Evolutionary conservation across 768 basidiomycete genomes (phyloP), one percentile per base, ranked within the genome.

Genomic region (Kwoniella dendrophila): DNA sequence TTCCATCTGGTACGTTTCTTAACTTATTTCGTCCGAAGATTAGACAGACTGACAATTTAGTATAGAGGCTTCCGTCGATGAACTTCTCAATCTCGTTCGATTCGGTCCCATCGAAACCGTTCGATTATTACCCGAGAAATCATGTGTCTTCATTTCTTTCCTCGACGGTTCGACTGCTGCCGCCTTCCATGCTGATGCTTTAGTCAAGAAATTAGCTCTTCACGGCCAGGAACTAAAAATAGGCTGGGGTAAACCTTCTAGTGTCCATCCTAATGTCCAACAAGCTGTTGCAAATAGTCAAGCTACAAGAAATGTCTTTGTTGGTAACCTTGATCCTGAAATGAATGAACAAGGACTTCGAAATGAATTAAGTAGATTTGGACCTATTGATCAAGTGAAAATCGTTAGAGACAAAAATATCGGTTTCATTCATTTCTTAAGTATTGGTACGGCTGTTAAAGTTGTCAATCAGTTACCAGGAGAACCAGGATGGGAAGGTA

Each of bases 341-440:
- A 86, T 87, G 82, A 95, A 91, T 0, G 96, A 98, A 82, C 90
- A 94, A 80, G 86, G 87, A 80, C 82, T 99, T 32, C 82, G 95
- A 33, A 93, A 98, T 64, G 93, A 97, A 75, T 82, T 98, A 24
- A 88, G 88, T 72, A 84, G 89, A 43, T 99, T 95, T 74, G 96
- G 96, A 22, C 83, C 95, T 29, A 97, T 99, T 72, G 96, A 99
- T 80, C 95, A 98, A 78, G 94, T 99, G 78, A 99, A 99, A 85
- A 97, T 99, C 75, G 96, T 98, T 53, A 82, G 95, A 64, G 96
- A 99, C 82, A 97, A 97, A 85, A 96, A 96, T 74, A 98, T 98
- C 60, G 96, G 94, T 2, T 99, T 99, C 78, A 93, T 99, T 20
- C 96, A 99, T 80, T 98, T 98, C 83, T 82, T 99, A 74, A 92